These are phyloP conservation scores for Cucumis cinereus DNA, from an alignment of 306 rosid genomes.

Conservation along the genomic window DNA sequence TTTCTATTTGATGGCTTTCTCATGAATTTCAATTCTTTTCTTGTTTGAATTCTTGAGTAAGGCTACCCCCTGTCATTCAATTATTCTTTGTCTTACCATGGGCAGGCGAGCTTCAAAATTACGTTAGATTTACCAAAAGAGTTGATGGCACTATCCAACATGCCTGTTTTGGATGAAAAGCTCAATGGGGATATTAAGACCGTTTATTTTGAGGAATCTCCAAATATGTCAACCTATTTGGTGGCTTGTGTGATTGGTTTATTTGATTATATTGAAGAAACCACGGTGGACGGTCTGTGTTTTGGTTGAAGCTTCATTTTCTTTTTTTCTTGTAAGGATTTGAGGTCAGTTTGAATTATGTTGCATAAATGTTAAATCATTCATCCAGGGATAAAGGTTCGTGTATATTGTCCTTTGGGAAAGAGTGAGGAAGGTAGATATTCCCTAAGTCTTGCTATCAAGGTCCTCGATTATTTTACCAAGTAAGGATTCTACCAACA, in stretches of 20 bases:
- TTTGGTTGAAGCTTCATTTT: not conserved
- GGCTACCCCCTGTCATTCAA: not conserved
- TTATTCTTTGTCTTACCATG: not conserved
- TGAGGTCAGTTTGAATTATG: not conserved
- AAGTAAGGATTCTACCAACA: conserved; percentile 19
- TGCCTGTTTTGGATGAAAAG: conserved; percentile 42
- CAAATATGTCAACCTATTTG: conserved; percentile 57
- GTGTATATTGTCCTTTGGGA: conserved; percentile 43
- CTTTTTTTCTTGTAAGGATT: not conserved
- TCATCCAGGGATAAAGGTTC: conserved; percentile 36
- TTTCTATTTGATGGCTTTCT: not conserved
- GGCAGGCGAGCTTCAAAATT: conserved; percentile 53
- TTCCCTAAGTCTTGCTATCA: conserved; percentile 41
- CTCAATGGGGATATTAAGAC: conserved; percentile 30
- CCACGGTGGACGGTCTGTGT: conserved; percentile 29
- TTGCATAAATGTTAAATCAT: not conserved
- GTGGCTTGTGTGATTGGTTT: conserved; percentile 48
- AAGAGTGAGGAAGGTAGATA: conserved; percentile 34
- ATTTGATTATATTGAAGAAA: conserved; percentile 43
- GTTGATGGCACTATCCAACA: conserved; percentile 50
- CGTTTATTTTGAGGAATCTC: conserved; percentile 41
- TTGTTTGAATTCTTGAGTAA: not conserved
- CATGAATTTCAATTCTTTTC: not conserved
- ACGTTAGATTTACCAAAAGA: conserved; percentile 39
- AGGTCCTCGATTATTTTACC: conserved; percentile 29